These are phyloP conservation scores for Alternaria ventricosa DNA, from an alignment of 2,329 filamentous ascomycete species.

Conservation along the genomic window DNA sequence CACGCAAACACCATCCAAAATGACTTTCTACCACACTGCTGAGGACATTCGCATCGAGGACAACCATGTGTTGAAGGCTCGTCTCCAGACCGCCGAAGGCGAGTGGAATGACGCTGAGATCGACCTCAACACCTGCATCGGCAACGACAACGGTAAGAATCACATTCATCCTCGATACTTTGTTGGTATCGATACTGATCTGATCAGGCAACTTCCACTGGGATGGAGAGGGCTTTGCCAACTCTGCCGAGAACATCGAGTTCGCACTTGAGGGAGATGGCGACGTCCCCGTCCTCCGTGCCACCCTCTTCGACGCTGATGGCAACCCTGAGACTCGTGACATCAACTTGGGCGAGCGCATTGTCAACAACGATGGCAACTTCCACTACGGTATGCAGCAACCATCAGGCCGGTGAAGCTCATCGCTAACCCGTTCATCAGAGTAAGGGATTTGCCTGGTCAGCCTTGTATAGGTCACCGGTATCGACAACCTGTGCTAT, in stretches of 20 bases:
- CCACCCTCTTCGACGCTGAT: slow-evolving; percentile 52
- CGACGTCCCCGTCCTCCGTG: slow-evolving; percentile 61
- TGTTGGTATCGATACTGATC: not conserved
- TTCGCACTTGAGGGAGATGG: slow-evolving; percentile 61
- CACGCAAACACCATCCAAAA: slow-evolving; percentile 11
- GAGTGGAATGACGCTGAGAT: slow-evolving; percentile 55
- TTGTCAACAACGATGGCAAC: slow-evolving; percentile 60
- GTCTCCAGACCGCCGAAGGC: slow-evolving; percentile 52
- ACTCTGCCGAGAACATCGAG: slow-evolving; percentile 55
- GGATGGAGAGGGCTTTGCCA: slow-evolving; percentile 56
- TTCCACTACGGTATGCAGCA: slow-evolving; percentile 25
- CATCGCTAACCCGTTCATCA: not conserved
- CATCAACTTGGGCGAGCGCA: slow-evolving; percentile 63
- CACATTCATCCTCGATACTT: too few species aligned
- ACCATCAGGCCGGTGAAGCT: not conserved
- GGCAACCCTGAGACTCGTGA: slow-evolving; percentile 54
- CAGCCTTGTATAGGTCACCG: not conserved
- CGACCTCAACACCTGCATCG: slow-evolving; percentile 59
- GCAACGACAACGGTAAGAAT: slow-evolving; percentile 58
- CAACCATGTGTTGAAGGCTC: slow-evolving; percentile 57
- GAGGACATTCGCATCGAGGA: slow-evolving; percentile 58
- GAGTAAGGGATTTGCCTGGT: not conserved
- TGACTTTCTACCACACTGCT: slow-evolving; percentile 58
- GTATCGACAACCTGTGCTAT: not conserved
- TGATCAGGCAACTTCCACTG: slow-evolving; percentile 53